A percentile compares a stretch with the other conserved stretches of the same genome.
Conservation (phyloP, 2,329 filamentous ascomycete genomes). For the Berkeleyomyces basicola region DNA sequence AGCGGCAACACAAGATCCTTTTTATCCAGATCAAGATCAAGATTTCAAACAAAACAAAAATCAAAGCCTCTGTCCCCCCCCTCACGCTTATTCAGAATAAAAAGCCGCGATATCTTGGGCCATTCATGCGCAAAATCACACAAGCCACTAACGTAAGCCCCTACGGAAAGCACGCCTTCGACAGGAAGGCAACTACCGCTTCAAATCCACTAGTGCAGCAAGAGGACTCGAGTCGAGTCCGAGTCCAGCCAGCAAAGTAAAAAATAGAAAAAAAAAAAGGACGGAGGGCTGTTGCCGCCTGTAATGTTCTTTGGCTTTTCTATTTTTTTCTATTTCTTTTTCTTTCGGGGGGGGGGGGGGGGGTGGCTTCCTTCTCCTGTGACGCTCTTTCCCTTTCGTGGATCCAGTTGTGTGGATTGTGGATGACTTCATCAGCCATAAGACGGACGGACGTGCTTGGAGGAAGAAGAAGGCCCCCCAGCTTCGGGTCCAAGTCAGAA, state of each 20-base stretch:
- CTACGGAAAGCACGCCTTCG: constrained; percentile 11
- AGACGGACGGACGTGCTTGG: too few relatives aligned
- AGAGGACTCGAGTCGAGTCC: not conserved
- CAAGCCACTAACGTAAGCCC: constrained; percentile 6
- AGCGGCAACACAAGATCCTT: too few relatives aligned
- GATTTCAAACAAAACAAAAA: not conserved
- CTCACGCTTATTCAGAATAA: too few relatives aligned
- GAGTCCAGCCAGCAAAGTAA: not conserved
- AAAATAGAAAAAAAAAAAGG: not conserved
- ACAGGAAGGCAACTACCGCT: not conserved
- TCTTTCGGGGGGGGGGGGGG: too few relatives aligned
- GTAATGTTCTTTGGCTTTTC: too few relatives aligned
- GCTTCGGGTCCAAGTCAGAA: not conserved
- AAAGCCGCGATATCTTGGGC: not conserved
- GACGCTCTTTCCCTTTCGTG: too few relatives aligned
- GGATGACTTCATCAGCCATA: too few relatives aligned
- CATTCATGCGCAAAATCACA: constrained; percentile 6
- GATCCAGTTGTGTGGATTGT: too few relatives aligned
- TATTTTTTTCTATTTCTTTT: too few relatives aligned
- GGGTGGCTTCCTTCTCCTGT: too few relatives aligned
- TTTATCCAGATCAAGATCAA: not conserved
- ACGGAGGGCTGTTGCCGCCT: too few relatives aligned
- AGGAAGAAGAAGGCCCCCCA: not conserved
- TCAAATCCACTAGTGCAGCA: not conserved
- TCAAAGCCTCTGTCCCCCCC: not conserved